Evolutionary conservation across 495 filamentous ascomycete species (phyloP).

Genomic region (Lepidopterella palustris): DNA sequence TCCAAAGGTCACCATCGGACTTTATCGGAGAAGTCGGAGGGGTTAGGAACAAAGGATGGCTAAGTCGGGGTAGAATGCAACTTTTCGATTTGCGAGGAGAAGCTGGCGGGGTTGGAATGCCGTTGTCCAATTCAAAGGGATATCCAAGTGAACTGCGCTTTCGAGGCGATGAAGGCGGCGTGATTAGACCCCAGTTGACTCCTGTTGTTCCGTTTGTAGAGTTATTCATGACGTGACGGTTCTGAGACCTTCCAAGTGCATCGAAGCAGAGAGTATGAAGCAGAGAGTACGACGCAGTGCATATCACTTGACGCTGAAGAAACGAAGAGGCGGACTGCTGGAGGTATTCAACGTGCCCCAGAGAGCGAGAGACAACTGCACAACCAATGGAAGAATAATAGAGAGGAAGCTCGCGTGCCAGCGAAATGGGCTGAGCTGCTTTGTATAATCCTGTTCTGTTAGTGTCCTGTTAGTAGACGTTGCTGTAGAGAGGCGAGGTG

Average conservation of each 20-base stretch:
- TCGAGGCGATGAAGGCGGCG: conserved; percentile 18
- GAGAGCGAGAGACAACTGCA: conserved; percentile 23
- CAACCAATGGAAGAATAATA: conserved; percentile 1
- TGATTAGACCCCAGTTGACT: conserved; percentile 6
- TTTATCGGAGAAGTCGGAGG: conserved; percentile 17
- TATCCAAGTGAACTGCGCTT: conserved; percentile 17
- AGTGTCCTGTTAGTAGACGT: neutral
- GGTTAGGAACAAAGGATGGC: neutral
- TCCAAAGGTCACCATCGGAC: neutral
- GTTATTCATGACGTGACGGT: conserved; percentile 10
- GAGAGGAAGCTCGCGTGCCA: too few relatives aligned
- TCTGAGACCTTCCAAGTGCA: neutral
- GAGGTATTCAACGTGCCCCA: conserved; percentile 13
- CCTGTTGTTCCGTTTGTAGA: neutral
- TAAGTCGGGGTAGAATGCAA: conserved; percentile 12
- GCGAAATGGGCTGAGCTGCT: conserved; percentile 1
- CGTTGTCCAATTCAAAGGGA: neutral
- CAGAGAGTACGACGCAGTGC: neutral
- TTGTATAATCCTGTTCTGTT: neutral
- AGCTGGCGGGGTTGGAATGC: conserved; percentile 10
- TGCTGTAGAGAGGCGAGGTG: neutral
- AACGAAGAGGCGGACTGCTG: neutral
- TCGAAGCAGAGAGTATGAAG: neutral
- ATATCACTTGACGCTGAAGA: neutral
- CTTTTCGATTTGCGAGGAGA: conserved; percentile 19